A percentile compares a stretch with the other conserved stretches of the same genome.
Evolutionary conservation across 2,329 filamentous ascomycete genomes (phyloP).

Genomic region (Sclerotinia minor): DNA sequence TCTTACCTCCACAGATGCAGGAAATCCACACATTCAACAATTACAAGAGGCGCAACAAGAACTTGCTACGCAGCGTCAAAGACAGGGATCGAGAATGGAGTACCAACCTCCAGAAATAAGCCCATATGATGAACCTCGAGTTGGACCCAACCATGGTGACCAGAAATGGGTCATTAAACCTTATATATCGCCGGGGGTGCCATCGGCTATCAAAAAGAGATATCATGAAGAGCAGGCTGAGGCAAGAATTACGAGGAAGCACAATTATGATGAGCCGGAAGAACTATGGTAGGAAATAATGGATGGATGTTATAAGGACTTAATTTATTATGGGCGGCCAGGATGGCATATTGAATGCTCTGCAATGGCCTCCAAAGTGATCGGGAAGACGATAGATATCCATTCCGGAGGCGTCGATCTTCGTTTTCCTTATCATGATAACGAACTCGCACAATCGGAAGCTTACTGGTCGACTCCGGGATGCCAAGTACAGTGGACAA

Average conservation of each 20-base stretch:
- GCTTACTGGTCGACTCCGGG: too few relatives aligned
- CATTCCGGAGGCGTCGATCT: too few relatives aligned
- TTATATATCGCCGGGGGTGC: constrained; percentile 13
- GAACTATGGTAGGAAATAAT: constrained; percentile 19
- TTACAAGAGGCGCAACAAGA: constrained; percentile 14
- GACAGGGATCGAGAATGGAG: background rate
- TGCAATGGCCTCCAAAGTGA: too few relatives aligned
- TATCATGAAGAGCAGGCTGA: constrained; percentile 6
- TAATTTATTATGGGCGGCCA: background rate
- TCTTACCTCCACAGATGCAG: constrained; percentile 11
- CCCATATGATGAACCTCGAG: background rate
- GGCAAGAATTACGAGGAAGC: background rate
- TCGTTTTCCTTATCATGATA: too few relatives aligned
- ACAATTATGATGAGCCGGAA: constrained; percentile 16
- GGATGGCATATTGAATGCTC: too few relatives aligned
- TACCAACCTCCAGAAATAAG: constrained; percentile 9
- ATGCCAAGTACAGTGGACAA: too few relatives aligned
- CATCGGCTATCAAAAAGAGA: constrained; percentile 1
- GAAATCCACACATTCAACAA: constrained; percentile 16
- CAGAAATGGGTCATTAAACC: constrained; percentile 19
- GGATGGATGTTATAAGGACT: background rate
- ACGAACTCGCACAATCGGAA: too few relatives aligned
- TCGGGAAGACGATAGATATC: too few relatives aligned
- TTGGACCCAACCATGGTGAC: background rate
- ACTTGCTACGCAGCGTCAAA: constrained; percentile 13